phyloP scores from a whole-genome alignment of 257 asterid genomes.

The Salvia hispanica region DNA sequence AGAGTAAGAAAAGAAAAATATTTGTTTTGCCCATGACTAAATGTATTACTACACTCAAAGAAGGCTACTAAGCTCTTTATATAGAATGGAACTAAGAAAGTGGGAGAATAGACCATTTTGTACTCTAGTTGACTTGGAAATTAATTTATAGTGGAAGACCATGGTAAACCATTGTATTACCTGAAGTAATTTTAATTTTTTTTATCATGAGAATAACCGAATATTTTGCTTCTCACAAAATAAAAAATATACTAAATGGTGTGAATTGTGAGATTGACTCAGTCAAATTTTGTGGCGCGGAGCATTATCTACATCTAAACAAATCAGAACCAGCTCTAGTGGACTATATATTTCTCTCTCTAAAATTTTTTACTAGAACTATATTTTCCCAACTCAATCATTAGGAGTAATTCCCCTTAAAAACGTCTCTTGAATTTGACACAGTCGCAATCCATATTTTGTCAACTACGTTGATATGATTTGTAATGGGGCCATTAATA shows the following conservation, averaged over 20 bases:
- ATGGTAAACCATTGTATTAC: background rate
- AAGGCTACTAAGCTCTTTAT: background rate
- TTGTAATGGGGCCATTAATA: too few relatives aligned
- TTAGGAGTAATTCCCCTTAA: too few relatives aligned
- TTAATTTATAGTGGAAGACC: background rate
- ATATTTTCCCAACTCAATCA: too few relatives aligned
- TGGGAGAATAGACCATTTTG: background rate
- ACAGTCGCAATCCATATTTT: too few relatives aligned
- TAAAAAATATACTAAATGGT: too few relatives aligned
- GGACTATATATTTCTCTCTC: background rate
- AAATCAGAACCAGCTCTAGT: background rate
- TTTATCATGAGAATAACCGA: too few relatives aligned
- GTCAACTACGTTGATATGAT: too few relatives aligned
- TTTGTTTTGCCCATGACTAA: conserved; percentile 2
- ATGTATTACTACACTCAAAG: background rate
- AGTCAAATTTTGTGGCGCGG: background rate
- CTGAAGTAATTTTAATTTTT: too few relatives aligned
- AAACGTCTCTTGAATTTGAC: too few relatives aligned
- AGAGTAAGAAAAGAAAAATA: background rate
- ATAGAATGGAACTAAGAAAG: background rate
- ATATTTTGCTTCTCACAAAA: too few relatives aligned
- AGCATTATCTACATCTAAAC: background rate
- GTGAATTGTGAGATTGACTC: background rate
- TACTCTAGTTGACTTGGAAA: background rate
- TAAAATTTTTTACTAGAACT: background rate